Percentiles rank a stretch among this genome's conserved stretches.
These are phyloP conservation scores for Oenanthe sinensis DNA, from an alignment of 129 eudicot species.

Conservation along the genomic window DNA sequence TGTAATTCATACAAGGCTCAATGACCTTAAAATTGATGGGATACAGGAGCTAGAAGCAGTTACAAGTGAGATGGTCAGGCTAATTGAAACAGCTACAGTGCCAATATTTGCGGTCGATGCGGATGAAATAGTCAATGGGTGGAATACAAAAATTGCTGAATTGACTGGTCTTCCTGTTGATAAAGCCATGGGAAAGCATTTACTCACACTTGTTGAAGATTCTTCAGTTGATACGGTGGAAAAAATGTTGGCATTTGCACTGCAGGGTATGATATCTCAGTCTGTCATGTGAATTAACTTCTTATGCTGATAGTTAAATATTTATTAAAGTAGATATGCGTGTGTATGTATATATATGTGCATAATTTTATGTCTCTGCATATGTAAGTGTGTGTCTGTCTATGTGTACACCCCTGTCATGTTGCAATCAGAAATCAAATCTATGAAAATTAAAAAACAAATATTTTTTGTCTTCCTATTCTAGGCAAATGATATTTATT, in stretches of 20 bases:
- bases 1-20: conserved; percentile 1
- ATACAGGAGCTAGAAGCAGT: conserved; percentile 38
- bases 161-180: conserved; percentile 47
- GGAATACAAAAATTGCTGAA: conserved; percentile 61
- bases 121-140: conserved; percentile 52
- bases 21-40: conserved; percentile 13
- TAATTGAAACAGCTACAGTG: conserved; percentile 61
- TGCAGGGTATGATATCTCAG: conserved; percentile 4
- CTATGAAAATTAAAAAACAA: not conserved
- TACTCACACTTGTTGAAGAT: conserved; percentile 44
- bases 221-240: conserved; percentile 35
- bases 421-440: too few relatives aligned
- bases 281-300: not conserved
- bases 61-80: conserved; percentile 58
- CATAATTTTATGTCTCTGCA: not conserved
- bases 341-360: not conserved
- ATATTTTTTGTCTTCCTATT: not conserved
- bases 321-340: not conserved
- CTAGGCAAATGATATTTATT: not conserved
- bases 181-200: conserved; percentile 63
- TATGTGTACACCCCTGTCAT: not conserved
- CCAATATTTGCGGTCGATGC: conserved; percentile 69
- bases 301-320: not conserved
- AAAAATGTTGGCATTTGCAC: conserved; percentile 23
- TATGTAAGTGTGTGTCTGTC: not conserved